Percentiles rank a stretch among this genome's conserved stretches.
Conservation (phyloP, 257 asterid species). For the Galeopsis tetrahit region DNA sequence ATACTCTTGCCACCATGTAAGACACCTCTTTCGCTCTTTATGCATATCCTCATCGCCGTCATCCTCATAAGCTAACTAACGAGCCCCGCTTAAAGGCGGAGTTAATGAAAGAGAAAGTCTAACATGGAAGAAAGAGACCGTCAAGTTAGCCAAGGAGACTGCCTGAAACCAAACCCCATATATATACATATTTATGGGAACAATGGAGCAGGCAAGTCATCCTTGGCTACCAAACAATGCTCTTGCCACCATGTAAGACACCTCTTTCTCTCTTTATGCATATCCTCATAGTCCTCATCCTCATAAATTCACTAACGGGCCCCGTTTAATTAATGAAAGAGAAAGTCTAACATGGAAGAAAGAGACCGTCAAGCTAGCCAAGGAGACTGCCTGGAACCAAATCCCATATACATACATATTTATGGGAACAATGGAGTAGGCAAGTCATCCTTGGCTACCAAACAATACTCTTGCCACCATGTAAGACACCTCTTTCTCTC, state of each 20-base stretch:
- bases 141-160: conserved; percentile 54
- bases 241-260: too few relatives aligned
- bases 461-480: conserved; percentile 52
- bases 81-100: too few relatives aligned
- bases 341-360: conserved; percentile 43
- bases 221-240: too few relatives aligned
- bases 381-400: conserved; percentile 55
- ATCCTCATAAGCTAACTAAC: too few relatives aligned
- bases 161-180: conserved; percentile 44
- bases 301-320: too few relatives aligned
- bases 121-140: conserved; percentile 45
- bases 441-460: conserved; percentile 89
- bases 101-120: conserved; percentile 28
- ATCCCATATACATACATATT: neutral
- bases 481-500: conserved; percentile 41
- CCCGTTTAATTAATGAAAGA: conserved; percentile 1
- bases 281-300: too few relatives aligned
- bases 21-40: too few relatives aligned
- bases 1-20: conserved; percentile 7
- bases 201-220: too few relatives aligned
- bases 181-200: too few relatives aligned
- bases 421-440: conserved; percentile 41
- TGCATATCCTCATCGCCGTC: neutral
- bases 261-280: too few relatives aligned
- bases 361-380: conserved; percentile 47